These are phyloP conservation scores for Cyclotella baltica DNA, from an alignment of 108 stramenopile genomes.

Conservation along the genomic window DNA sequence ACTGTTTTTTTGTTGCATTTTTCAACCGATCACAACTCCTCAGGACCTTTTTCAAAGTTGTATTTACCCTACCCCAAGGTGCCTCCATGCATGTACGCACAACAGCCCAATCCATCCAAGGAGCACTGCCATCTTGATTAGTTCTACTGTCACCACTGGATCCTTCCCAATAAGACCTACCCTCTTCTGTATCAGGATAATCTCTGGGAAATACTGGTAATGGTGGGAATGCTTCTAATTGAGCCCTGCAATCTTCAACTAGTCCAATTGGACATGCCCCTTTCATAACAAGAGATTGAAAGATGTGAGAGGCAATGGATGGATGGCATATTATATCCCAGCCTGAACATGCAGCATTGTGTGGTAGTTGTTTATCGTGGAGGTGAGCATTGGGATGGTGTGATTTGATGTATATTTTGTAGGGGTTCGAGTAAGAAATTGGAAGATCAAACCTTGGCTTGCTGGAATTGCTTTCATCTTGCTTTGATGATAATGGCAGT, in stretches of 20 bases:
- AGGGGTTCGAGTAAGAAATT: constrained; percentile 4
- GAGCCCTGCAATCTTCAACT: constrained; percentile 64
- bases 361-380: constrained; percentile 39
- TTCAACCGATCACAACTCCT: constrained; percentile 10
- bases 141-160: background rate
- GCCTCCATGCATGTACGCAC: constrained; percentile 58
- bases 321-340: constrained; percentile 75
- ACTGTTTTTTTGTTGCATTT: background rate
- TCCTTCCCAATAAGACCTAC: constrained; percentile 66
- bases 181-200: constrained; percentile 70
- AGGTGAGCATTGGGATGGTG: constrained; percentile 43
- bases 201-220: constrained; percentile 80
- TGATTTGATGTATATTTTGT: constrained; percentile 35
- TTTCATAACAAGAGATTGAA: constrained; percentile 52
- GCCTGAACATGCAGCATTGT: constrained; percentile 65
- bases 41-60: constrained; percentile 22
- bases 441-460: background rate
- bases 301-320: constrained; percentile 49
- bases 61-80: constrained; percentile 48
- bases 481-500: constrained; percentile 5
- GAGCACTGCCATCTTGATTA: background rate
- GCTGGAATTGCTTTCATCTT: background rate
- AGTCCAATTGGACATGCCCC: constrained; percentile 77
- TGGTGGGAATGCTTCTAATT: constrained; percentile 76
- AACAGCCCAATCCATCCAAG: constrained; percentile 35